Evolutionary conservation across 2,329 filamentous ascomycete species (phyloP).

Genomic region (Fusarium keratoplasticum): DNA sequence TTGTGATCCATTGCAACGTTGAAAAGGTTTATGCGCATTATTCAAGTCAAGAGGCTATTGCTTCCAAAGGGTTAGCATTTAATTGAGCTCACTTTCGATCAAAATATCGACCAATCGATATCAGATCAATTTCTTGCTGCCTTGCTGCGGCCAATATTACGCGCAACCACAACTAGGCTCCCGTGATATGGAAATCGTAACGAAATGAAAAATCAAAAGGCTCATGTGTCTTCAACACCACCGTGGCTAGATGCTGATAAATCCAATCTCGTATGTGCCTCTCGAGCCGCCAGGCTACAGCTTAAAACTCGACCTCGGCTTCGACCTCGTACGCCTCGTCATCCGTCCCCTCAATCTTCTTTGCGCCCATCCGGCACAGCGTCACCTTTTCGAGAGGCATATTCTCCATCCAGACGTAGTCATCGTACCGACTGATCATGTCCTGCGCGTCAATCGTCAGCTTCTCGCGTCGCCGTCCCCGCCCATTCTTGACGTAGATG

Average conservation of each 20-base stretch:
- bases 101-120: not conserved
- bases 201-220: not conserved
- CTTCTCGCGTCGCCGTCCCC: constrained; percentile 48
- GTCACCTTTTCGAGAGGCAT: constrained; percentile 77
- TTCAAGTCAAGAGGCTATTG: not conserved
- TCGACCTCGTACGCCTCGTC: constrained; percentile 67
- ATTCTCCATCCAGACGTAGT: constrained; percentile 77
- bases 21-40: not conserved
- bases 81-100: not conserved
- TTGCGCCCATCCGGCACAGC: constrained; percentile 90
- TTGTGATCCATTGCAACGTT: not conserved
- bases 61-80: not conserved
- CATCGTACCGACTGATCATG: constrained; percentile 69
- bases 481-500: constrained; percentile 71
- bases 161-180: not conserved
- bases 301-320: constrained; percentile 58
- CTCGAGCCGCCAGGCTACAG: constrained; percentile 17
- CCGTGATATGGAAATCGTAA: not conserved
- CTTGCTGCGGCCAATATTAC: not conserved
- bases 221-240: constrained; percentile 5
- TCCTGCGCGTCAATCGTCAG: constrained; percentile 65
- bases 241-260: not conserved
- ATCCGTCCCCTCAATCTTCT: constrained; percentile 66
- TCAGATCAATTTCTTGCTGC: not conserved
- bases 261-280: not conserved